Conservation (phyloP, 148 eudicot species). For the Arbutus unedo region DNA sequence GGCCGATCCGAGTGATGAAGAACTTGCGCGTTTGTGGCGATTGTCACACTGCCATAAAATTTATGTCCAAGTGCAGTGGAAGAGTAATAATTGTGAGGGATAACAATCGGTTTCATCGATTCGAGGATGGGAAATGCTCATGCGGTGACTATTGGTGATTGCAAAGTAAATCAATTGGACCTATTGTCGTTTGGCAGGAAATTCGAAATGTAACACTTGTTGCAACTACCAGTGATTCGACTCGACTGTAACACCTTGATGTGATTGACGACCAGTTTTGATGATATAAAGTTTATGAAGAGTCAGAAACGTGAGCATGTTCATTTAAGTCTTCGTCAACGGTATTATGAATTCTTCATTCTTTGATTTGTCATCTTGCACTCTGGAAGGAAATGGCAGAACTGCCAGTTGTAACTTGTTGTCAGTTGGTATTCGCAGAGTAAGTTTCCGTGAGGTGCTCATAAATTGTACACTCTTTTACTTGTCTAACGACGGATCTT, state of each 20-base stretch:
- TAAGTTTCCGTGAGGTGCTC: background rate
- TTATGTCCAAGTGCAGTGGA: constrained; percentile 67
- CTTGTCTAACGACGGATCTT: background rate
- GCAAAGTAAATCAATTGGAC: background rate
- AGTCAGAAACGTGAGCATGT: no score
- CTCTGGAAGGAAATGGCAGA: background rate
- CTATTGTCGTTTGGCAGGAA: background rate
- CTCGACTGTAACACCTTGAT: background rate
- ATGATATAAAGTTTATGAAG: no score
- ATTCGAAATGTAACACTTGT: background rate
- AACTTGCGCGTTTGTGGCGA: constrained; percentile 92
- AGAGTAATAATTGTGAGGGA: constrained; percentile 78
- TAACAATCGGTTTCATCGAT: constrained; percentile 71
- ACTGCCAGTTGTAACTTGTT: background rate
- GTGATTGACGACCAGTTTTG: background rate
- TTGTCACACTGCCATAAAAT: constrained; percentile 86
- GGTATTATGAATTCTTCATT: background rate
- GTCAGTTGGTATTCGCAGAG: background rate
- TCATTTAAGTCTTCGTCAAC: no score
- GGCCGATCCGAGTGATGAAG: constrained; percentile 83
- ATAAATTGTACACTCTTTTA: background rate
- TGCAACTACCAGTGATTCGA: background rate
- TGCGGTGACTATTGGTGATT: constrained; percentile 89
- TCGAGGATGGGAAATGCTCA: constrained; percentile 75
- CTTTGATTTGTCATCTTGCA: background rate